Conservation (phyloP, 176 grass and related monocot species). For the Oryza punctata region DNA sequence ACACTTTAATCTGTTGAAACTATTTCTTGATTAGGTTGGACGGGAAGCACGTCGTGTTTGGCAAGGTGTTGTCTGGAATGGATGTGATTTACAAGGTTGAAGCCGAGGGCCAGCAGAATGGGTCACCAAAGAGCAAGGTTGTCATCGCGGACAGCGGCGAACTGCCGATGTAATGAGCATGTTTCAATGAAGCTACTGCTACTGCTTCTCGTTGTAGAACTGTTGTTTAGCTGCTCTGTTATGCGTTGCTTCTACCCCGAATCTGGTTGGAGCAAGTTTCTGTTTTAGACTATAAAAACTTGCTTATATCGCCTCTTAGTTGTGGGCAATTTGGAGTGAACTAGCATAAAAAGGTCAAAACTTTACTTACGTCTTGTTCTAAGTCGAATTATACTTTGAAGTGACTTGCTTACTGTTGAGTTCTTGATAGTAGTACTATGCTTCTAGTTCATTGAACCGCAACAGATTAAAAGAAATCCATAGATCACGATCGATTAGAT, state of each 20-base stretch:
- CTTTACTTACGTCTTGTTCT: background rate
- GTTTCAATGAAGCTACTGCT: background rate
- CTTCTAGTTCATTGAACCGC: too few species aligned
- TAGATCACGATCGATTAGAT: too few species aligned
- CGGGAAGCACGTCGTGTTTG: slow-evolving; percentile 95
- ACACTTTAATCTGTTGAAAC: background rate
- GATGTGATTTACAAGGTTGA: slow-evolving; percentile 98
- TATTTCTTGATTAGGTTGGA: slow-evolving; percentile 63
- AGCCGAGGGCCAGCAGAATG: slow-evolving; percentile 81
- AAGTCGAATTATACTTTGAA: background rate
- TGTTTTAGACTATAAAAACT: slow-evolving; percentile 26
- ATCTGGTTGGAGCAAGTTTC: background rate
- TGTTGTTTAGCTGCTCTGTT: slow-evolving; percentile 10
- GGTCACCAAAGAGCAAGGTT: slow-evolving; percentile 78
- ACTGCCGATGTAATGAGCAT: slow-evolving; percentile 55
- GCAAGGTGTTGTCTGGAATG: slow-evolving; percentile 97
- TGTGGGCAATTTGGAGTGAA: background rate
- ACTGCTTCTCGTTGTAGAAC: background rate
- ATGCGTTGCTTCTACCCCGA: background rate
- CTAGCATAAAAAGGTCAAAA: too few species aligned
- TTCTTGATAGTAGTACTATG: too few species aligned
- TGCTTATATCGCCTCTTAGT: background rate
- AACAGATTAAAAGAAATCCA: too few species aligned
- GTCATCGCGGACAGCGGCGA: slow-evolving; percentile 83
- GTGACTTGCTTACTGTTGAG: too few species aligned